Percentiles rank a stretch among this genome's conserved stretches.
These are phyloP conservation scores for Rhododendron henanense DNA, from an alignment of 148 eudicot genomes.

Conservation along the genomic window DNA sequence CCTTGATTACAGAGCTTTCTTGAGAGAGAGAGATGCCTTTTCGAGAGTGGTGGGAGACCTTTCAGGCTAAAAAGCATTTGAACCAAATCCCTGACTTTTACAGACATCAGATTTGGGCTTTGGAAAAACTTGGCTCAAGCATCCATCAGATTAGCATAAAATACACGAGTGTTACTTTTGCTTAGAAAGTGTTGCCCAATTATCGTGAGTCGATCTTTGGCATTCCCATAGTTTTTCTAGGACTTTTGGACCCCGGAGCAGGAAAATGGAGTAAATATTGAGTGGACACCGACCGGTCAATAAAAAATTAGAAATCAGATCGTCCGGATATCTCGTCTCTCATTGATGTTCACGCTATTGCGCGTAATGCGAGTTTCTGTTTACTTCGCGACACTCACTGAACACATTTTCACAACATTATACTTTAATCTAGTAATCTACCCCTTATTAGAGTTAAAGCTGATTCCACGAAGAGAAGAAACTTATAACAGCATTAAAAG, in stretches of 20 bases:
- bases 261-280: background rate
- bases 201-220: background rate
- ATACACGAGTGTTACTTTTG: background rate
- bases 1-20: background rate
- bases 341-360: background rate
- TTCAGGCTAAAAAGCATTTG: background rate
- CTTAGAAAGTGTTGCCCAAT: background rate
- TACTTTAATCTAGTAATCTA: too few species aligned
- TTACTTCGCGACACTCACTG: background rate
- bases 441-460: too few species aligned
- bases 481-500: too few species aligned
- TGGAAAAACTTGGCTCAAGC: background rate
- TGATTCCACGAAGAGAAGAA: too few species aligned
- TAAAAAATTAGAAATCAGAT: background rate
- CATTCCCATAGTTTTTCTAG: background rate
- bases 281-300: background rate
- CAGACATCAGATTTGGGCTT: conserved; percentile 3
- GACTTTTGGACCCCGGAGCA: background rate
- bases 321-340: background rate
- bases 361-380: background rate
- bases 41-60: background rate
- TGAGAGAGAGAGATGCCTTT: background rate
- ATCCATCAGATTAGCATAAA: background rate
- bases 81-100: conserved; percentile 8
- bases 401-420: too few species aligned